phyloP scores from a whole-genome alignment of 306 rosid species.

The Medicago truncatula region MtrunA17r5.0-ANR NC_053049.1:42437001-42437500 shows the following conservation, averaged over 20 bases:
- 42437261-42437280: too few relatives aligned
- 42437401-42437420: conserved; percentile 79
- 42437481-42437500: conserved; percentile 74
- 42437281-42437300: too few relatives aligned
- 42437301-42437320: not conserved
- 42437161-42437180: too few relatives aligned
- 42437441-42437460: conserved; percentile 94
- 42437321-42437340: not conserved
- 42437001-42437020: conserved; percentile 93
- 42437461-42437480: conserved; percentile 84
- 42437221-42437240: not conserved
- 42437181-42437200: not conserved
- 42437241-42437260: too few relatives aligned
- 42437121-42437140: not conserved
- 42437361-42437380: conserved; percentile 85
- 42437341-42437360: not conserved
- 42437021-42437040: conserved; percentile 87
- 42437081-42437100: not conserved
- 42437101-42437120: conserved; percentile 13
- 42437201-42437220: not conserved
- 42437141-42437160: not conserved
- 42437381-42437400: conserved; percentile 93
- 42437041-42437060: conserved; percentile 92
- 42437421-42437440: conserved; percentile 94
- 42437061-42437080: conserved; percentile 62